phyloP scores from a whole-genome alignment of 2,329 filamentous ascomycete species.

The Aspergillus floridensis region DNA sequence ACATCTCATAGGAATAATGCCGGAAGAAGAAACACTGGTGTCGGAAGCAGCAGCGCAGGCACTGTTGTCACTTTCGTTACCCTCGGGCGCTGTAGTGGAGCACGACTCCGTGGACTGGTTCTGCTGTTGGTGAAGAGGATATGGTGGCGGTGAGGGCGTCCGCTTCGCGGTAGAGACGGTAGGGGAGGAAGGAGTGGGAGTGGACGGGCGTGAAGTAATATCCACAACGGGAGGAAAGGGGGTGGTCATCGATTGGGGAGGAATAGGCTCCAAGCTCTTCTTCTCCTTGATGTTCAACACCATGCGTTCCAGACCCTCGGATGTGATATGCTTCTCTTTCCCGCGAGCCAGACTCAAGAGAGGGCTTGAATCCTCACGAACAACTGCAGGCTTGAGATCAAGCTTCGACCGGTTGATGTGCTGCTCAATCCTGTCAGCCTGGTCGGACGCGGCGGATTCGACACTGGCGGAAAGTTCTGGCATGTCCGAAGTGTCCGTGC shows the following conservation, averaged over 20 bases:
- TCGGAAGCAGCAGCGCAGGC: conserved; percentile 51
- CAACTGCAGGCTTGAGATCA: conserved; percentile 57
- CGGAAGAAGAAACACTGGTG: conserved; percentile 59
- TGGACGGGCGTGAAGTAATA: conserved; percentile 44
- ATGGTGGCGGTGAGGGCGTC: conserved; percentile 37
- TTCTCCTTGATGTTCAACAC: conserved; percentile 88
- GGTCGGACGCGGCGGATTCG: conserved; percentile 67
- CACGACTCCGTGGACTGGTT: conserved; percentile 58
- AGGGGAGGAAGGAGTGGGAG: conserved; percentile 38
- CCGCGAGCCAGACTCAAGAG: conserved; percentile 66
- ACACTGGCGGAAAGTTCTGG: conserved; percentile 75
- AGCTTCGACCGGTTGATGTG: conserved; percentile 61
- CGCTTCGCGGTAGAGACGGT: conserved; percentile 28
- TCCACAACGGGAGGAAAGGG: conserved; percentile 40
- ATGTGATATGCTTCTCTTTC: conserved; percentile 85
- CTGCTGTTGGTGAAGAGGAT: conserved; percentile 25
- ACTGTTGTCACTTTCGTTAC: conserved; percentile 47
- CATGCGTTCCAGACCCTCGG: conserved; percentile 89
- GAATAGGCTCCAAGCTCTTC: conserved; percentile 62
- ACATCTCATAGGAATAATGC: conserved; percentile 38
- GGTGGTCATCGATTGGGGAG: conserved; percentile 42
- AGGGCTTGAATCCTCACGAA: conserved; percentile 50
- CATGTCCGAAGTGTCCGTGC: conserved; percentile 49
- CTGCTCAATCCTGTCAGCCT: conserved; percentile 51
- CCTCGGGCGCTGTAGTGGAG: conserved; percentile 53